Evolutionary conservation across 2,329 filamentous ascomycete genomes (phyloP).

Genomic region (Phaeosphaeria sp.): DNA sequence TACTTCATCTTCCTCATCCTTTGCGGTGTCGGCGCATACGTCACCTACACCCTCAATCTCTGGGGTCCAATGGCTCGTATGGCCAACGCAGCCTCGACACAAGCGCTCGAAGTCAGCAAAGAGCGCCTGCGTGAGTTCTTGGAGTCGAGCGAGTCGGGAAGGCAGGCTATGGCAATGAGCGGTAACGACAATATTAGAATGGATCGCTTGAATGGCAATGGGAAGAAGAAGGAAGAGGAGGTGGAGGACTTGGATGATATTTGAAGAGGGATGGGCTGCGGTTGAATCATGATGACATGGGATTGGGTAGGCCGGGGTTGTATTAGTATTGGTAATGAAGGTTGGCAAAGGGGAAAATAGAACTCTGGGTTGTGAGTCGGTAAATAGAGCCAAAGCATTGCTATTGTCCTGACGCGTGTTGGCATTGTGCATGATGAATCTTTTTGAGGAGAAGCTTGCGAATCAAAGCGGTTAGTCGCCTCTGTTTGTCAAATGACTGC

Average conservation of each 20-base stretch:
- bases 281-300: not conserved
- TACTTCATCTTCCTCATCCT: slow-evolving; percentile 91
- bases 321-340: not conserved
- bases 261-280: slow-evolving; percentile 19
- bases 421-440: no score
- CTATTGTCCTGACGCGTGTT: not conserved
- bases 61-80: slow-evolving; percentile 97
- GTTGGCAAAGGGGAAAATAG: not conserved
- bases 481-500: not conserved
- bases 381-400: not conserved
- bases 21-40: slow-evolving; percentile 76
- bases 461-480: not conserved
- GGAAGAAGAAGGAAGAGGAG: slow-evolving; percentile 48
- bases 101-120: slow-evolving; percentile 91
- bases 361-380: not conserved
- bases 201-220: slow-evolving; percentile 51
- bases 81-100: slow-evolving; percentile 83
- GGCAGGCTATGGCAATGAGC: slow-evolving; percentile 79
- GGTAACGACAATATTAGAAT: slow-evolving; percentile 36
- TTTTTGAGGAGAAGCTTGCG: not conserved
- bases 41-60: slow-evolving; percentile 92
- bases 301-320: not conserved
- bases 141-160: slow-evolving; percentile 82
- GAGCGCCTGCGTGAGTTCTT: slow-evolving; percentile 89
- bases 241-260: slow-evolving; percentile 46